Percentiles rank a stretch among this genome's conserved stretches.
Conservation (phyloP, 768 basidiomycete species). For the Punctularia strigosozonata region DNA sequence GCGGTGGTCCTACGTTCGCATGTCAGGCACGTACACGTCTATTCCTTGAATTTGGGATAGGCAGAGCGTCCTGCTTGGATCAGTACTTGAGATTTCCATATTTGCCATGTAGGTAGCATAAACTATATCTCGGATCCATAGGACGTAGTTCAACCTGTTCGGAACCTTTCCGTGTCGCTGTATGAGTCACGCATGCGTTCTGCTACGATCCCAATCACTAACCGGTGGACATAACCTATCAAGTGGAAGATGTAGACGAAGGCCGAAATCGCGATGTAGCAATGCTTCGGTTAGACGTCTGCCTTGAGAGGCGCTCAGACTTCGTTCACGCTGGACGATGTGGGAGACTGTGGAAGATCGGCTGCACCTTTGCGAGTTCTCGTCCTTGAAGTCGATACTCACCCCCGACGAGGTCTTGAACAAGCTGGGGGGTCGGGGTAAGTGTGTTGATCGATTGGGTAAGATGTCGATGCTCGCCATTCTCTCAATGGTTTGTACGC, state of each 20-base stretch:
- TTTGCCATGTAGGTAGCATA: conserved; percentile 19
- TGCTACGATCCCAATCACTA: conserved; percentile 19
- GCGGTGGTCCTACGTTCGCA: not conserved
- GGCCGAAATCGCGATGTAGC: conserved; percentile 58
- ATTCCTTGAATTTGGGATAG: conserved; percentile 42
- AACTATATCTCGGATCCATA: conserved; percentile 73
- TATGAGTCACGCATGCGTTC: too few relatives aligned
- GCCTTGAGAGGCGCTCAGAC: conserved; percentile 8
- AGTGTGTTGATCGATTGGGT: too few relatives aligned
- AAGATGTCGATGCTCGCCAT: too few relatives aligned
- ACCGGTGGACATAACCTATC: conserved; percentile 86
- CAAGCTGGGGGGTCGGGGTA: conserved; percentile 12
- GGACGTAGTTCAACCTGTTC: conserved; percentile 71
- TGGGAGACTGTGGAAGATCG: not conserved
- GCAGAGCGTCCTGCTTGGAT: too few relatives aligned
- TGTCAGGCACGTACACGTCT: conserved; percentile 63
- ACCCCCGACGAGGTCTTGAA: conserved; percentile 12
- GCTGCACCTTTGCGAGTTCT: conserved; percentile 61
- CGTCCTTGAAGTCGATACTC: conserved; percentile 67
- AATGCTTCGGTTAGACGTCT: conserved; percentile 77
- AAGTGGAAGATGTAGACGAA: conserved; percentile 48
- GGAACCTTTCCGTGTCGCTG: not conserved
- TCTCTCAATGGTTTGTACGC: too few relatives aligned
- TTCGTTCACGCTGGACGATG: not conserved
- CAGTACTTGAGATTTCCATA: too few relatives aligned